Percentiles rank a stretch among this genome's conserved stretches.
These are phyloP conservation scores for Brassica juncea DNA, from an alignment of 345 rosid species.

Conservation along the genomic window DNA sequence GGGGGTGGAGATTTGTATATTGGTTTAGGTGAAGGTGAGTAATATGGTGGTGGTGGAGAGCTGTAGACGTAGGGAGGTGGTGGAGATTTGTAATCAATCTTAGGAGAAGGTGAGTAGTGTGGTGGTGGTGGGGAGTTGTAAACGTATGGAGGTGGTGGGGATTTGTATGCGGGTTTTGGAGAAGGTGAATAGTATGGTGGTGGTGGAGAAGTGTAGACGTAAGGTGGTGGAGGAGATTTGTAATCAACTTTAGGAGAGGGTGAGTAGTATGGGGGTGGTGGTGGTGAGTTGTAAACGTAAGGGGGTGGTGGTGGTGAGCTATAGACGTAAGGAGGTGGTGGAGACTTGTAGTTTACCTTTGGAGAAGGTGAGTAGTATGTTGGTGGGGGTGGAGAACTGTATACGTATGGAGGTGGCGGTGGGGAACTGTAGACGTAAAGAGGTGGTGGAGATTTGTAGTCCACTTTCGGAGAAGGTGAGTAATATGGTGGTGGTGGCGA, in stretches of 20 bases:
- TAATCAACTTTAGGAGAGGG: neutral
- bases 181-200: neutral
- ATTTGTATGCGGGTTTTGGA: neutral
- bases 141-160: neutral
- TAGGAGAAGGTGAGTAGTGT: neutral
- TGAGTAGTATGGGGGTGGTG: neutral
- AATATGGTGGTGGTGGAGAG: neutral
- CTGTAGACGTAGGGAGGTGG: neutral
- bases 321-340: neutral
- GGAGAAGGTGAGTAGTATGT: constrained; percentile 1
- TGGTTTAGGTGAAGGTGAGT: neutral
- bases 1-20: constrained; percentile 12
- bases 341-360: neutral
- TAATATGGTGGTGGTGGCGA: neutral
- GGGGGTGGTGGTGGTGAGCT: neutral
- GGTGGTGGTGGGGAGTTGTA: neutral
- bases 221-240: neutral
- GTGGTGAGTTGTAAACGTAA: neutral
- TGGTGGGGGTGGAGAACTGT: neutral
- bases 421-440: neutral
- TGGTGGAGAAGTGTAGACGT: neutral
- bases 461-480: neutral
- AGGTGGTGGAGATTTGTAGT: neutral
- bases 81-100: neutral
- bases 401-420: neutral